phyloP scores from a whole-genome alignment of 2,329 filamentous ascomycete species.

The Fusarium sp. region DNA sequence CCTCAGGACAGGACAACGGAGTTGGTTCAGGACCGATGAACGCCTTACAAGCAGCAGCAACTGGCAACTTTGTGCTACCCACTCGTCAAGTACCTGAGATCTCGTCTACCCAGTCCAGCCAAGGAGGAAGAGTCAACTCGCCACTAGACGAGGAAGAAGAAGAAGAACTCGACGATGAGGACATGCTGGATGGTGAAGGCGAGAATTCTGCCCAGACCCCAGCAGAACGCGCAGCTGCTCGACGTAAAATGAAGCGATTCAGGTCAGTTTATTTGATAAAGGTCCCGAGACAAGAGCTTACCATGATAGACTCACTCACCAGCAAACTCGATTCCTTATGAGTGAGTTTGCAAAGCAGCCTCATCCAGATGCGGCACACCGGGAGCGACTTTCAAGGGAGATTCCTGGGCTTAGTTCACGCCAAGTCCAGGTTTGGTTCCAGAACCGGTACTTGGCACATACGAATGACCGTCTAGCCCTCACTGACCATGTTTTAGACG shows the following conservation, averaged over 20 bases:
- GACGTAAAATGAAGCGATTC: slow-evolving; percentile 83
- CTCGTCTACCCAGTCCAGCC: slow-evolving; percentile 52
- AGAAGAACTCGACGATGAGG: slow-evolving; percentile 68
- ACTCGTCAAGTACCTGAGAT: slow-evolving; percentile 53
- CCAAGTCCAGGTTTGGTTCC: slow-evolving; percentile 98
- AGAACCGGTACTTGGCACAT: slow-evolving; percentile 79
- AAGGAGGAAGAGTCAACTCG: slow-evolving; percentile 53
- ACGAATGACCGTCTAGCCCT: not conserved
- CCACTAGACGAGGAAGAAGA: slow-evolving; percentile 66
- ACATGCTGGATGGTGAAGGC: slow-evolving; percentile 62
- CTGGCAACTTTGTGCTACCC: slow-evolving; percentile 38
- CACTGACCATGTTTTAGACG: slow-evolving; percentile 60
- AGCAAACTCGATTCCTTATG: slow-evolving; percentile 97
- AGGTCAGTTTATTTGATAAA: slow-evolving; percentile 64
- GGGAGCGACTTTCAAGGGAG: slow-evolving; percentile 87
- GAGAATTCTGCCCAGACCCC: slow-evolving; percentile 62
- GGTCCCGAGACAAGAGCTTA: slow-evolving; percentile 51
- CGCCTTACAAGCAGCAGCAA: slow-evolving; percentile 1
- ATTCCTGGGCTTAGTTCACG: slow-evolving; percentile 92
- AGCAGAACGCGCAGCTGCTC: slow-evolving; percentile 69
- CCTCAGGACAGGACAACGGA: slow-evolving; percentile 4
- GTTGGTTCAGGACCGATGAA: not conserved
- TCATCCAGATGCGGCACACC: slow-evolving; percentile 91
- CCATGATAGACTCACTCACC: slow-evolving; percentile 82
- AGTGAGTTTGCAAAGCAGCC: slow-evolving; percentile 96